These are phyloP conservation scores for Dendrobium nobile DNA, from an alignment of 106 monocot genomes.

Conservation along the genomic window DNA sequence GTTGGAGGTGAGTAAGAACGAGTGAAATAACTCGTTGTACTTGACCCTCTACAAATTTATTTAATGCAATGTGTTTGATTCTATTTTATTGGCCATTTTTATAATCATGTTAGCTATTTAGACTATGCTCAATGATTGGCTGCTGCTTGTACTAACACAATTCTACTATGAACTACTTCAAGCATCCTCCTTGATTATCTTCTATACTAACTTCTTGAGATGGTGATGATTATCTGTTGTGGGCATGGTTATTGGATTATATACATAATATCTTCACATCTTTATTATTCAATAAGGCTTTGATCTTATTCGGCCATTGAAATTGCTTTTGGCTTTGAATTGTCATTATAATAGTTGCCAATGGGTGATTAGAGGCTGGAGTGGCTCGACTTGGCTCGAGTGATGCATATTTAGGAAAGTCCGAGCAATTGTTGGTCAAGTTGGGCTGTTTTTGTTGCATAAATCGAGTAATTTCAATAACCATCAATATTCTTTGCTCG, in stretches of 20 bases:
- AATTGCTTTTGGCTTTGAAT: neutral
- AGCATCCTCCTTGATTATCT: neutral
- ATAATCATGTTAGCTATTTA: neutral
- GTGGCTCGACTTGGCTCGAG: too few relatives aligned
- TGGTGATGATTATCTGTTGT: neutral
- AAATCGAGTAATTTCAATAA: too few relatives aligned
- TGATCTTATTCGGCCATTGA: neutral
- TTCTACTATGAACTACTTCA: neutral
- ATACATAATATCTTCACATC: neutral
- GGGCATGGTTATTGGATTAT: neutral
- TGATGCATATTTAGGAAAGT: too few relatives aligned
- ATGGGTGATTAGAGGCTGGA: neutral
- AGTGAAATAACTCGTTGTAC: too few relatives aligned
- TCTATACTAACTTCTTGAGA: neutral
- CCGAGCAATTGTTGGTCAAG: too few relatives aligned
- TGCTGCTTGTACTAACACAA: neutral
- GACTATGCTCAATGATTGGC: neutral
- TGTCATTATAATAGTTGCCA: neutral
- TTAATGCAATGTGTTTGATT: too few relatives aligned
- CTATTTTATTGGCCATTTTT: too few relatives aligned
- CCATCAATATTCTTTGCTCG: too few relatives aligned
- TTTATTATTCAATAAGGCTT: neutral
- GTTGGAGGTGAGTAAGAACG: too few relatives aligned
- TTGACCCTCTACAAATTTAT: too few relatives aligned
- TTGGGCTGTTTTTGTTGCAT: too few relatives aligned